Evolutionary conservation across 805 yeast species (phyloP).

Genomic region (Zygoascus ofunaensis): DNA sequence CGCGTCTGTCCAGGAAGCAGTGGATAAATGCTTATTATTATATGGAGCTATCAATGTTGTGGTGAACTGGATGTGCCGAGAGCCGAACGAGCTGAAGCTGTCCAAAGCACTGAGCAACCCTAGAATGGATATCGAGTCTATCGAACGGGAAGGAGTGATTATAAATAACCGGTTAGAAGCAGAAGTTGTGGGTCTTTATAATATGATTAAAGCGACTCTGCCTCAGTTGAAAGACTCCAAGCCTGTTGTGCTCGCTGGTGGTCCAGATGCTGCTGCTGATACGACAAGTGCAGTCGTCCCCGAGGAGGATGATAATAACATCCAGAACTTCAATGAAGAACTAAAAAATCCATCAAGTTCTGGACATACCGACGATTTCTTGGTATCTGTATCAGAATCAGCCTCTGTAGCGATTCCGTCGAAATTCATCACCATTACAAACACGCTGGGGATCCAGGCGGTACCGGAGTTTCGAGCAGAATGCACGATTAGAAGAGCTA

Average conservation of each 20-base stretch:
- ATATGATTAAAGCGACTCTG: conserved; percentile 19
- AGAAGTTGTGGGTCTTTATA: conserved; percentile 22
- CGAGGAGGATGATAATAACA: neutral
- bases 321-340: neutral
- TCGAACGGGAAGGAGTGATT: conserved; percentile 19
- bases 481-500: conserved; percentile 26
- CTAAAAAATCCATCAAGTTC: neutral
- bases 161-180: conserved; percentile 22
- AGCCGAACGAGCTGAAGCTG: neutral
- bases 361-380: neutral
- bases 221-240: conserved; percentile 10
- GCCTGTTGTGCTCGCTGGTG: no score
- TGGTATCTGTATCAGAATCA: neutral
- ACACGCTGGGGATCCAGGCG: conserved; percentile 22
- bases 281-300: no score
- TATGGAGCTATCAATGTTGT: conserved; percentile 21
- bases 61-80: conserved; percentile 9
- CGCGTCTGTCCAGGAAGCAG: conserved; percentile 10
- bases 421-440: conserved; percentile 10
- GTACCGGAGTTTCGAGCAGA: conserved; percentile 25
- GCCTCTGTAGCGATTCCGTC: neutral
- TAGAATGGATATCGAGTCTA: neutral
- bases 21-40: conserved; percentile 16
- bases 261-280: no score
- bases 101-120: neutral